Evolutionary conservation across 2,329 filamentous ascomycete genomes (phyloP), one percentile per base, ranked within the genome.

Genomic region (Claviceps purpurea): DNA sequence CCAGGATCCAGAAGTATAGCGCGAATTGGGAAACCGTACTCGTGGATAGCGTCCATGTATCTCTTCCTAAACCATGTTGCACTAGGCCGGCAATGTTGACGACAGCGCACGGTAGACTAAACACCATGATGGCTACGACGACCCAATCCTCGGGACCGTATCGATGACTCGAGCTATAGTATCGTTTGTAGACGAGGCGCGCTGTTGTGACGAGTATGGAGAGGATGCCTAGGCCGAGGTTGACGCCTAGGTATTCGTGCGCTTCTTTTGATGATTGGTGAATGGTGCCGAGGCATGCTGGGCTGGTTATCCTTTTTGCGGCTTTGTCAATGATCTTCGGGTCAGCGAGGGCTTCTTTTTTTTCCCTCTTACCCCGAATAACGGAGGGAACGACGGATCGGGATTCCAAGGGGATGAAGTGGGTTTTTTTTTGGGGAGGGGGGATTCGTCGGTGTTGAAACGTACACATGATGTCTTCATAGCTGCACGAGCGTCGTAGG

Each of bases 21-120:
- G 68, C 57, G 42, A 77, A 71, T 1, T 16, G 3, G n/a, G 69
- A 70, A 41, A 77, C 65, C 18, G 64, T 56, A 6, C 64, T 58
- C 3, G 65, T 60, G 0, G 64, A 54, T 3, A 76, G 55, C 3
- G 69, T 71, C 73, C 73, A 76, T 11, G 75, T 65, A 51, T 76
- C 73, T 46, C 56, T 64, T 14, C 73, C 71, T 11, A 75, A 60
- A 7, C 74, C 74, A 50, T 68, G 60, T 45, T 62, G 54, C 4
- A 56, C 56, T 11, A 61, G 55, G n/a, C 64, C 61, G 14, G 60
- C 51, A 5, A 60, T 53, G 52, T 64, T 60, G 51, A 69, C 60
- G 10, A 64, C 55, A 13, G 61, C 61, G 24, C 56, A 56, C 6
- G 63, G 63, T 6, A 52, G 57, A 7, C 61, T 62, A 13, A 57